Conservation (phyloP, 257 asterid species). For the Fraxinus americana region DNA sequence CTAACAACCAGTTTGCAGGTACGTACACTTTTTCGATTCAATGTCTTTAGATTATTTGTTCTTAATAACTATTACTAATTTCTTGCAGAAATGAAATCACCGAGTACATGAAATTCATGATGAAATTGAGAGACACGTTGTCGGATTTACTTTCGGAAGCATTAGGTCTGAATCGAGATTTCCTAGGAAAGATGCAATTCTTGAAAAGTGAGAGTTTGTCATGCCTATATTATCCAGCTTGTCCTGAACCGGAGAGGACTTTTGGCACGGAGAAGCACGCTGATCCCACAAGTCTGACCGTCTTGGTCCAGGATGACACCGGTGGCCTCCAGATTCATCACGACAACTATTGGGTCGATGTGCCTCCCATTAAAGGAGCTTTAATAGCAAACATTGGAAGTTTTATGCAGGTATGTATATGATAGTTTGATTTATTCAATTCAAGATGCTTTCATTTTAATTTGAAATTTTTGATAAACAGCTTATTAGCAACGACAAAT, state of each 20-base stretch:
- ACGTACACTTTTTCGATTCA: neutral
- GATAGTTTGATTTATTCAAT: neutral
- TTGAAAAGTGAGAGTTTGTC: constrained; percentile 52
- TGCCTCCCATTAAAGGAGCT: constrained; percentile 67
- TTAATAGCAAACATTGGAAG: constrained; percentile 72
- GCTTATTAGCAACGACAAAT: constrained; percentile 69
- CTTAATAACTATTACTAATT: neutral
- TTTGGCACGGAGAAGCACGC: constrained; percentile 60
- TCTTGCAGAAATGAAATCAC: constrained; percentile 51
- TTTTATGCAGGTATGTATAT: constrained; percentile 61
- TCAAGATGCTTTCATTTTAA: neutral
- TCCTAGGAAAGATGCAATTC: constrained; percentile 44
- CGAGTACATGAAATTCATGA: constrained; percentile 57
- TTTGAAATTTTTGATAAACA: constrained; percentile 10
- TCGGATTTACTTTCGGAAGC: constrained; percentile 68
- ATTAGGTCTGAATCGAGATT: constrained; percentile 43
- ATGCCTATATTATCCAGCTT: constrained; percentile 67
- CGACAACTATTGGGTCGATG: constrained; percentile 59
- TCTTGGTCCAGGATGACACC: constrained; percentile 53
- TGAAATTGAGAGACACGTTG: constrained; percentile 41
- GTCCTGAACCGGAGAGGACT: constrained; percentile 67
- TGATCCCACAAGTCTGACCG: constrained; percentile 59
- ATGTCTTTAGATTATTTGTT: too few relatives aligned
- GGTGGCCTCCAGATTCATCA: constrained; percentile 81
- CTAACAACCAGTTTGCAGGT: constrained; percentile 67